These are phyloP conservation scores for Cyclostephanos tholiformis DNA, from an alignment of 108 stramenopile species.

Conservation along the genomic window DNA sequence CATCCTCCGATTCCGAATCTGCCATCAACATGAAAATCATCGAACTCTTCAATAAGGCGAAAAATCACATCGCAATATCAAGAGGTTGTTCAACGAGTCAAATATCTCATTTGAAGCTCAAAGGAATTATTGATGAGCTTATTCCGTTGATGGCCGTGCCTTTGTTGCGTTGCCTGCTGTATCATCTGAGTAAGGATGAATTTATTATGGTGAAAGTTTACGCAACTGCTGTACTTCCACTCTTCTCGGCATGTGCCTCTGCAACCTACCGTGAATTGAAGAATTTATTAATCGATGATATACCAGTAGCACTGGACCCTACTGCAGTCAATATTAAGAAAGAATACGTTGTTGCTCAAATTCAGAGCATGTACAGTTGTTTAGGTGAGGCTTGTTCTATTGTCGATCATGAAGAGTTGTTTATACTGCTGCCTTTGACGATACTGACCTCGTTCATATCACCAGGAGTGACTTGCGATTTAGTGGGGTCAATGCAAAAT, in stretches of 20 bases:
- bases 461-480: constrained; percentile 29
- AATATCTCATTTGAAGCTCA: constrained; percentile 55
- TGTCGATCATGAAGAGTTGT: background rate
- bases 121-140: constrained; percentile 61
- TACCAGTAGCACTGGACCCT: background rate
- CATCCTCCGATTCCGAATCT: constrained; percentile 59
- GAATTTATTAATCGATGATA: constrained; percentile 48
- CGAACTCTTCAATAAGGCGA: constrained; percentile 76
- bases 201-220: constrained; percentile 59
- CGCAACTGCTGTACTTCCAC: constrained; percentile 70
- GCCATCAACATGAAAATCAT: constrained; percentile 69
- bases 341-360: constrained; percentile 55
- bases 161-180: constrained; percentile 67
- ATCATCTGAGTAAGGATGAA: constrained; percentile 58
- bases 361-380: constrained; percentile 67
- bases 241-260: constrained; percentile 64
- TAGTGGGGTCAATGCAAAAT: constrained; percentile 31
- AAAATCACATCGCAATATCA: constrained; percentile 70
- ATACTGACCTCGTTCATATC: background rate
- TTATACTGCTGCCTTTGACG: background rate
- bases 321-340: constrained; percentile 33
- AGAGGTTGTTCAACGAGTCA: constrained; percentile 64
- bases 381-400: constrained; percentile 34
- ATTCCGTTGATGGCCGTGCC: constrained; percentile 73
- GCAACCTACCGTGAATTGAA: constrained; percentile 58